Base-by-base conservation (phyloP, 352 stramenopile genomes). In the Thalassiosira hispida region DNA sequence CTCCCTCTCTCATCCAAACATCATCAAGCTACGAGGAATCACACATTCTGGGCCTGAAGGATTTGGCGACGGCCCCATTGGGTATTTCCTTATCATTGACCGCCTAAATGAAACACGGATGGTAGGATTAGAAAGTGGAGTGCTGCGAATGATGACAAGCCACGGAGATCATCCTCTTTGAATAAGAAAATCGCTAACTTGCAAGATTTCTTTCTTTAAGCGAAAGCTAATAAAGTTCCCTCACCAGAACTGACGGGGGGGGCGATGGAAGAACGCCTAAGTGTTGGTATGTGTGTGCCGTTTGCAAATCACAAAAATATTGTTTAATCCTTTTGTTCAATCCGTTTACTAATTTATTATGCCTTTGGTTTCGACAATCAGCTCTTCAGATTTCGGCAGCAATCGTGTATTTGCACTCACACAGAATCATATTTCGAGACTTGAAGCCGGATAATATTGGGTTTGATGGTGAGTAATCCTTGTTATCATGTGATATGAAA, bases 21-120 rank as follows among this genome's bases (percentile, higher is more conserved):
- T 92, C 35, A 87, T 92, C 27, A 89, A 88, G 42, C 68, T 92
- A 18, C 81, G 83, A 27, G 86, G 83, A 20, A 83, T 90, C 52
- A 69, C 80, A 31, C 68, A 69, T 29, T 64, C 65, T 11, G 85
- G 85, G 25, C 80, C 76, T 5, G 76, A 67, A 22, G 83, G 80
- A 23, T 90, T 90, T 77, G 74, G 68, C 16, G 56, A 42, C 14
- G 77, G 83, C 56, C n/a, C 80, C 82, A 74, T 63, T 27, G 72
- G 79, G 27, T 90, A 86, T 60, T 92, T 90, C 67, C 59, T 92
- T 0, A 61, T 92, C 7, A 64, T 92, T 22, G 86, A 92, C 84
- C 77, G 81, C 46, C 71, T 92, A 47, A 62, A 81, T 31, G 83
- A 82, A 46, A 92, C 86, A 6, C 90, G 14, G 75, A 83, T 44